Evolutionary conservation across 441 rosid species (phyloP), one percentile per base, ranked within the genome.

Genomic region (Croton setiger): DNA sequence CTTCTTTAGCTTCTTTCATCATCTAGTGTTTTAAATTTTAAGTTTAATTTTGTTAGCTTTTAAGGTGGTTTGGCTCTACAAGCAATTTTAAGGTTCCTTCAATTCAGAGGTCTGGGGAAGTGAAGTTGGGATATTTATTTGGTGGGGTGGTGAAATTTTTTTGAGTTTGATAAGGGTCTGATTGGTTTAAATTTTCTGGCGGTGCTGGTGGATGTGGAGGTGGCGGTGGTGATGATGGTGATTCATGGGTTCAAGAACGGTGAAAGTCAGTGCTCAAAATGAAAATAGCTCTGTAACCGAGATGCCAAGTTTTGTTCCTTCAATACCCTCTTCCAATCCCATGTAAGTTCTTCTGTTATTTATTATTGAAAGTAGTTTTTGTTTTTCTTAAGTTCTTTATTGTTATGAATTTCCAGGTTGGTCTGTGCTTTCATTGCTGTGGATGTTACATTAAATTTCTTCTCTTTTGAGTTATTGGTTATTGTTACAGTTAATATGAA

Each of bases 291-390:
- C 70, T 56, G 74, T 80, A 74, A 75, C 71, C 51, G 84, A 72
- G 79, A 82, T 85, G 88, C 89, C 83, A 64, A 82, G 85, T 78
- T 85, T 75, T 65, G 74, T 79, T 62, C 81, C 89, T 53, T 53
- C 77, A 13, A 63, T 69, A 58, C 71, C 91, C 27, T 57, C 62
- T 70, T 70, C 83, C 44, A 87, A 74, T 81, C 69, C 82, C 69
- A 76, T 70, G 88, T 86, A 76, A 74, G 44, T 60, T 48, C 31
- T 59, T 56, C 12, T 52, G 48, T 20, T 55, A 12, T 31, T 31
- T 18, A 15, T 17, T 67, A 27, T 27, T 27, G 31, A 27, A 27
- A 27, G 31, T 27, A 27, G 31, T 27, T 23, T 17, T 18, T 1
- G 20, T 58, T 21, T 43, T 15, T 37, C 1, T 67, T 5, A 48